A percentile compares a stretch with the other conserved stretches of the same genome.
These are phyloP conservation scores for Leccinum subtestaceum DNA, from an alignment of 768 basidiomycete species.

Conservation along the genomic window DNA sequence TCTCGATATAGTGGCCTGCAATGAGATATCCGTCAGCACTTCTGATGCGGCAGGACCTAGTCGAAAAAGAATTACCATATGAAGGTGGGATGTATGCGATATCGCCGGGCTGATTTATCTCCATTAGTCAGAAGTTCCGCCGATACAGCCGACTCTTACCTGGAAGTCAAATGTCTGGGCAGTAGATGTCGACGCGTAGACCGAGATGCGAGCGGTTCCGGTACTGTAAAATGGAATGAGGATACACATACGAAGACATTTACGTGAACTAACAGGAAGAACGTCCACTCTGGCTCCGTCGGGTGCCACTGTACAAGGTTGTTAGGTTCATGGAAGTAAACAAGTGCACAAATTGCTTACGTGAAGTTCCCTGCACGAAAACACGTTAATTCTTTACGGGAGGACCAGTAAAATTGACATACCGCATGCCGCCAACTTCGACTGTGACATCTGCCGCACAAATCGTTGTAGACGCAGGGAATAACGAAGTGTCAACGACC, in stretches of 20 bases:
- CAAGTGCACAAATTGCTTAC: constrained; percentile 26
- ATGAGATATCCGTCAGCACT: neutral
- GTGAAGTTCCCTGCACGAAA: constrained; percentile 40
- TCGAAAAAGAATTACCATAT: constrained; percentile 16
- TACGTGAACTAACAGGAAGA: constrained; percentile 32
- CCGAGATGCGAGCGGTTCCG: constrained; percentile 42
- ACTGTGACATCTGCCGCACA: constrained; percentile 57
- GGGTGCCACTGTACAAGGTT: constrained; percentile 44
- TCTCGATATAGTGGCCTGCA: constrained; percentile 67
- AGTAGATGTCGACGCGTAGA: constrained; percentile 38
- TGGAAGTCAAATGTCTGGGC: constrained; percentile 48
- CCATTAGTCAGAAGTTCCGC: neutral
- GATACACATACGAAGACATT: neutral
- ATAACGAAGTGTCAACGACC: constrained; percentile 54
- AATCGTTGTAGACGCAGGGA: constrained; percentile 51
- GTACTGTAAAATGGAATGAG: constrained; percentile 23
- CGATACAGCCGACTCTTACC: constrained; percentile 13
- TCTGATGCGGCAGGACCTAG: neutral
- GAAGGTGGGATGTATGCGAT: constrained; percentile 25
- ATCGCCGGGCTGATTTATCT: constrained; percentile 30
- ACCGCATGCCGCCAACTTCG: constrained; percentile 62
- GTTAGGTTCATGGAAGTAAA: neutral
- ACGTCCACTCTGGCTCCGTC: constrained; percentile 49
- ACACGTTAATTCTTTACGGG: neutral
- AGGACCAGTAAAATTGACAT: constrained; percentile 6